Evolutionary conservation across 768 basidiomycete species (phyloP).

Genomic region (Hericium rajendrae): DNA sequence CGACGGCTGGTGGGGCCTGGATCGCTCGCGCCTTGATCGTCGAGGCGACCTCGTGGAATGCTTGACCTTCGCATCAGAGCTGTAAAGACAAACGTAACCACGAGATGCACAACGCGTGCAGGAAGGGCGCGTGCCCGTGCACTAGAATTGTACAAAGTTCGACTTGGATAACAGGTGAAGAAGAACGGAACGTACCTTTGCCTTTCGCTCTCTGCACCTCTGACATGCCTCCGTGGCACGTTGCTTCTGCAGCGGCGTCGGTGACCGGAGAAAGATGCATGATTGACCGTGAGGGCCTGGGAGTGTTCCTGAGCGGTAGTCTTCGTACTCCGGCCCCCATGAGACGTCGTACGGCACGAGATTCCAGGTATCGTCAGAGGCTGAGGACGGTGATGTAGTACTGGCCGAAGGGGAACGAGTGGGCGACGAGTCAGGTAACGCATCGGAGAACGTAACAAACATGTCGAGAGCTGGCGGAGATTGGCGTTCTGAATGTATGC

Average conservation of each 20-base stretch:
- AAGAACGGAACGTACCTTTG: constrained; percentile 22
- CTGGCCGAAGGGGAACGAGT: neutral
- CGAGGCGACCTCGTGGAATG: constrained; percentile 4
- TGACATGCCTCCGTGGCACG: constrained; percentile 29
- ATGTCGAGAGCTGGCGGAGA: neutral
- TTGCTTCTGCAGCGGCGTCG: constrained; percentile 28
- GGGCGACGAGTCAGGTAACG: neutral
- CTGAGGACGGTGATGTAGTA: neutral
- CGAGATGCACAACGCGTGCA: constrained; percentile 27
- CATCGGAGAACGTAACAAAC: neutral
- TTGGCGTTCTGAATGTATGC: neutral
- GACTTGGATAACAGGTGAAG: neutral
- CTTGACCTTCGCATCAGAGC: constrained; percentile 14
- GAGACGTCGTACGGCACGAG: constrained; percentile 31
- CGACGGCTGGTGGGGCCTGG: neutral
- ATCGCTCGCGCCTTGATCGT: constrained; percentile 6
- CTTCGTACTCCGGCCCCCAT: constrained; percentile 26
- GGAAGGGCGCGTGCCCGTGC: constrained; percentile 26
- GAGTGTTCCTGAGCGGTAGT: constrained; percentile 24
- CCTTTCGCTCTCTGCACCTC: constrained; percentile 30
- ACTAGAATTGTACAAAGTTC: constrained; percentile 17
- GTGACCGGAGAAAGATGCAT: constrained; percentile 30
- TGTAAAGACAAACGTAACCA: constrained; percentile 26
- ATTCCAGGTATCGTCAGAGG: constrained; percentile 24
- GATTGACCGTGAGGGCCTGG: constrained; percentile 28